phyloP scores from a whole-genome alignment of 345 rosid genomes.

The Eucalyptus victrix region DNA sequence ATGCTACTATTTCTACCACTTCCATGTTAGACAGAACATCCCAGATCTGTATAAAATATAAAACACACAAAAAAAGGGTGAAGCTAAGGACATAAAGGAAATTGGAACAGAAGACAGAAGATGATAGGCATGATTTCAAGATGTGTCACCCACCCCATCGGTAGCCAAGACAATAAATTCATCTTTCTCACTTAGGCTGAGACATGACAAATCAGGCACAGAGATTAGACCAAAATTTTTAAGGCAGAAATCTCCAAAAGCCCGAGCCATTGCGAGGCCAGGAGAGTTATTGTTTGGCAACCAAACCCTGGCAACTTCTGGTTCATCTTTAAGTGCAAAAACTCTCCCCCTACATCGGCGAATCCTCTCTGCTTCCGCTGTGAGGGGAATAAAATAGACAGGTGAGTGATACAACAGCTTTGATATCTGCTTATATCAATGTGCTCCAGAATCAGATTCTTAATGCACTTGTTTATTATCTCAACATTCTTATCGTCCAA shows the following conservation, averaged over 20 bases:
- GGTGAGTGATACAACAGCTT: neutral
- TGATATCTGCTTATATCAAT: neutral
- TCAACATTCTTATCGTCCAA: neutral
- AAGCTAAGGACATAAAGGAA: neutral
- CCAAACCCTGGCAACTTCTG: constrained; percentile 97
- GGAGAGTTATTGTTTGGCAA: constrained; percentile 89
- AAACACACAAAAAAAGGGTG: neutral
- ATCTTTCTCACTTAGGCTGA: constrained; percentile 58
- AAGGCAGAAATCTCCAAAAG: constrained; percentile 97
- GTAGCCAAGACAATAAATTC: constrained; percentile 93
- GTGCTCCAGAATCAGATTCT: neutral
- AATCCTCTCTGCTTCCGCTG: constrained; percentile 96
- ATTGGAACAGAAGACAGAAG: neutral
- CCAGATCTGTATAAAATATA: constrained; percentile 49
- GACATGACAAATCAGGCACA: constrained; percentile 75
- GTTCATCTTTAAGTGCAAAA: constrained; percentile 92
- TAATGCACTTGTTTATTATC: neutral
- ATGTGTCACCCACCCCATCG: constrained; percentile 61
- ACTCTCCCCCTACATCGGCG: constrained; percentile 82
- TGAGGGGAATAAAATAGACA: neutral
- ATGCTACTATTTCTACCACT: constrained; percentile 71
- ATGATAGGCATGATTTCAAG: neutral
- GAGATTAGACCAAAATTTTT: constrained; percentile 95
- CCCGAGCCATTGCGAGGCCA: constrained; percentile 99
- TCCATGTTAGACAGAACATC: constrained; percentile 90